A percentile compares a stretch with the other conserved stretches of the same genome.
These are phyloP conservation scores for Epithemia pelagica DNA, from an alignment of 108 stramenopile species.

Conservation along the genomic window DNA sequence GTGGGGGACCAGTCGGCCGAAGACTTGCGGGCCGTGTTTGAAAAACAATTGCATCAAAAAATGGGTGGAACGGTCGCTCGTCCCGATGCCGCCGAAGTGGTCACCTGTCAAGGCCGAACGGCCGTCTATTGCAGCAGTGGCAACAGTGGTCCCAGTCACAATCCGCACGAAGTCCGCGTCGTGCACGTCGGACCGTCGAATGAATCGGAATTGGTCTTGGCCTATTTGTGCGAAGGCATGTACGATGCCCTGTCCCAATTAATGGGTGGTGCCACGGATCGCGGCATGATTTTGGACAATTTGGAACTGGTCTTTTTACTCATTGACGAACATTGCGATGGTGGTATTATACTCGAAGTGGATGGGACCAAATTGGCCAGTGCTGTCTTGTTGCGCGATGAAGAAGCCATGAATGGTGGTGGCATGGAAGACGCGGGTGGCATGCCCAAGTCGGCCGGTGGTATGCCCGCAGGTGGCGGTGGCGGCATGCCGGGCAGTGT, in stretches of 20 bases:
- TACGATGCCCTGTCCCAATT: constrained; percentile 69
- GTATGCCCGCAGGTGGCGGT: constrained; percentile 23
- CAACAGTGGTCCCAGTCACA: constrained; percentile 2
- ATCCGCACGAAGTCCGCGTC: constrained; percentile 53
- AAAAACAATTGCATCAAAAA: constrained; percentile 70
- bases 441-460: background rate
- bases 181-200: constrained; percentile 74
- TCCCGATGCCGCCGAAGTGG: constrained; percentile 81
- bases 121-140: constrained; percentile 58
- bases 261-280: constrained; percentile 78
- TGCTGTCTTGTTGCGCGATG: constrained; percentile 72
- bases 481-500: constrained; percentile 44
- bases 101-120: constrained; percentile 63
- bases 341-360: constrained; percentile 76
- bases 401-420: constrained; percentile 26
- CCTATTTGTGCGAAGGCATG: constrained; percentile 82
- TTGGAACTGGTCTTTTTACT: constrained; percentile 80
- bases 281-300: constrained; percentile 84
- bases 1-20: constrained; percentile 37
- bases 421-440: constrained; percentile 11
- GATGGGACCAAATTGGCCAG: constrained; percentile 67
- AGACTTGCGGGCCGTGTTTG: constrained; percentile 53
- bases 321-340: constrained; percentile 86
- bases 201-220: constrained; percentile 72
- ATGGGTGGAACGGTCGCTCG: constrained; percentile 65